phyloP scores from a whole-genome alignment of 2,329 filamentous ascomycete genomes.

The Pseudogymnoascus sp. region DNA sequence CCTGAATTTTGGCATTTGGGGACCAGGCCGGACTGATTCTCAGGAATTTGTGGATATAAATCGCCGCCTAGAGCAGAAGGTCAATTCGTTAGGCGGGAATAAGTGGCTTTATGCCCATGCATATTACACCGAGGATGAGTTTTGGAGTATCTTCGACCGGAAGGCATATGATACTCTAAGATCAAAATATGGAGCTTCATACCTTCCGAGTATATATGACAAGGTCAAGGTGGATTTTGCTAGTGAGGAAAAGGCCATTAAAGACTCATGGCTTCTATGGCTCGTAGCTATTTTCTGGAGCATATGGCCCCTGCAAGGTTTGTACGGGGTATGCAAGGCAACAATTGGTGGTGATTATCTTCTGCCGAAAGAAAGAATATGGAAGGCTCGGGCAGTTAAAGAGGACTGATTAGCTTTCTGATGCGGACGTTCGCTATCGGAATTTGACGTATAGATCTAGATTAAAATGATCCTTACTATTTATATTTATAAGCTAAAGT shows the following conservation, averaged over 20 bases:
- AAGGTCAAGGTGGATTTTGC: conserved; percentile 36
- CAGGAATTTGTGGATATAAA: conserved; percentile 60
- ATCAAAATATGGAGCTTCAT: conserved; percentile 51
- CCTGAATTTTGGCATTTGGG: conserved; percentile 69
- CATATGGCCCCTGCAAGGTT: conserved; percentile 25
- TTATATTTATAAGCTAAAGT: not conserved
- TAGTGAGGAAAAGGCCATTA: conserved; percentile 18
- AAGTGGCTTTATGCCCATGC: conserved; percentile 85
- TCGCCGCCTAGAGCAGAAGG: conserved; percentile 60
- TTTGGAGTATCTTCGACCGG: conserved; percentile 54
- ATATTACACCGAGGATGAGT: conserved; percentile 66
- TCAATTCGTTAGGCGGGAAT: conserved; percentile 61
- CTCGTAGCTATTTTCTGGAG: conserved; percentile 22
- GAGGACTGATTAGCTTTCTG: not conserved
- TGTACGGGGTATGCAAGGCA: conserved; percentile 24
- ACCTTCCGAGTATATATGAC: conserved; percentile 45
- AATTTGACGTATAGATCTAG: not conserved
- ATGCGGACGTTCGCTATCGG: not conserved
- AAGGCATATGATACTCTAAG: conserved; percentile 54
- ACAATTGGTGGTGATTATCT: conserved; percentile 23
- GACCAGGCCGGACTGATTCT: conserved; percentile 52
- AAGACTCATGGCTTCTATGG: conserved; percentile 28
- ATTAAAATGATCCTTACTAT: not conserved
- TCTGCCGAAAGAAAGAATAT: conserved; percentile 14
- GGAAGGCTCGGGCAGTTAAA: not conserved